Evolutionary conservation across 257 asterid species (phyloP).

Genomic region (Rubia yunnanensis): DNA sequence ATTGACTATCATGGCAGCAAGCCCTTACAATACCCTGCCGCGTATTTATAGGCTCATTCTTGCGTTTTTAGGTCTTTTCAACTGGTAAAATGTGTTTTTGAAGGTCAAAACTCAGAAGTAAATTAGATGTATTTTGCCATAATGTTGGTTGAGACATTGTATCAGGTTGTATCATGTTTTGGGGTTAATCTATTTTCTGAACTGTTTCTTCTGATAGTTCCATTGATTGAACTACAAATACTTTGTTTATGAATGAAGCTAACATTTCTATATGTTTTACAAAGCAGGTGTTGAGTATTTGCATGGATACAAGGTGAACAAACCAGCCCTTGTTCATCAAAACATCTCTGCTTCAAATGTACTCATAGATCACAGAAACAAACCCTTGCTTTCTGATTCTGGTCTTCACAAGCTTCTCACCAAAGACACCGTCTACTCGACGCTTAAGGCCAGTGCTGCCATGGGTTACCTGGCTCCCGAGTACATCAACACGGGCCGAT

Average conservation of each 20-base stretch:
- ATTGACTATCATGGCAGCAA: too few relatives aligned
- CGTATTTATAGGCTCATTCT: not conserved
- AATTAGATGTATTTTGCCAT: too few relatives aligned
- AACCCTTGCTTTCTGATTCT: slow-evolving; percentile 70
- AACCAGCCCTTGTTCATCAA: slow-evolving; percentile 72
- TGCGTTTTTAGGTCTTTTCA: not conserved
- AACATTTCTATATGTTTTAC: not conserved
- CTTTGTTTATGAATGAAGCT: not conserved
- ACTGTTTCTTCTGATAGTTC: too few relatives aligned
- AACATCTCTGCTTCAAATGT: slow-evolving; percentile 75
- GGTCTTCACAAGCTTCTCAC: slow-evolving; percentile 86
- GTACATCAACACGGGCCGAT: slow-evolving; percentile 70
- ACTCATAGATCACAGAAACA: slow-evolving; percentile 45
- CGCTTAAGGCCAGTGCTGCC: slow-evolving; percentile 86
- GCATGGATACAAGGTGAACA: slow-evolving; percentile 51
- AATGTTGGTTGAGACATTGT: too few relatives aligned
- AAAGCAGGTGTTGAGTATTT: slow-evolving; percentile 66
- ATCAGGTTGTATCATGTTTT: too few relatives aligned
- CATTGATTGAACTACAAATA: too few relatives aligned
- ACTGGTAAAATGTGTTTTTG: too few relatives aligned
- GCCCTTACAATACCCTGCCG: too few relatives aligned
- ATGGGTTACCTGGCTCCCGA: slow-evolving; percentile 97
- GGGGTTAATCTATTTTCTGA: too few relatives aligned
- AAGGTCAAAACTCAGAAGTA: too few relatives aligned
- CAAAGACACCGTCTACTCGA: slow-evolving; percentile 64